Evolutionary conservation across 1,284 basidiomycete species (phyloP), one percentile per base, ranked within the genome.

Genomic region (Pseudozyma sp.): DNA sequence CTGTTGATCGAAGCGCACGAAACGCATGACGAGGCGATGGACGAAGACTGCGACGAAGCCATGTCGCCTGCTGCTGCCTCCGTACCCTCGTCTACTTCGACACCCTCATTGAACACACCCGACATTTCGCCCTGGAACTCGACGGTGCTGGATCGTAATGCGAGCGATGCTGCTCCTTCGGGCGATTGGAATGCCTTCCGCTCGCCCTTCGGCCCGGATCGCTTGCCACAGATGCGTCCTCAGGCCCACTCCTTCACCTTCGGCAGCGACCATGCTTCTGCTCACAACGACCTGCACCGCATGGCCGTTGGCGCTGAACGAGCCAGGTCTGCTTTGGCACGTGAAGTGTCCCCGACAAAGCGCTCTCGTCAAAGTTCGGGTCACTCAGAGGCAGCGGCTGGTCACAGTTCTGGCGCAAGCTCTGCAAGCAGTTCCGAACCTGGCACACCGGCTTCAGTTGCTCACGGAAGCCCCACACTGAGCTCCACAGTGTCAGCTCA

Each of bases 351-450:
- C 19, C 52, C 71, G 0, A 31, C 54, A n/a, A 73, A 60, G 25
- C 70, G 67, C 52, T 43, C 54, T 25, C 68, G 68, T 44, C 68
- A 70, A 51, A 52, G 68, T 45, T 70, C 64, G 10, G 60, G 62
- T 35, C 52, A 67, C 40, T 70, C 62, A 8, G 64, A 68, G 25
- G 34, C 52, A 11, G 52, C 62, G 9, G 55, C 67, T 10, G 52
- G 25, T 9, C 63, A 66, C 62, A 77, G 77, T 54, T 79, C 78
- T 19, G 65, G 62, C 18, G 66, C 67, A 5, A 80, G 81, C 51
- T 78, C 78, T 18, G 69, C 73, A 1, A 80, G 71, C 52, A 69
- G 76, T 47, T 76, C 72, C 25, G 79, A 81, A 40, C 81, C 79
- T 4, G 76, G 73, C 43, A 82, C 81, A 7, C 79, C 81, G 14